These are phyloP conservation scores for Atkinsonella texensis DNA, from an alignment of 2,329 filamentous ascomycete species.

Conservation along the genomic window DNA sequence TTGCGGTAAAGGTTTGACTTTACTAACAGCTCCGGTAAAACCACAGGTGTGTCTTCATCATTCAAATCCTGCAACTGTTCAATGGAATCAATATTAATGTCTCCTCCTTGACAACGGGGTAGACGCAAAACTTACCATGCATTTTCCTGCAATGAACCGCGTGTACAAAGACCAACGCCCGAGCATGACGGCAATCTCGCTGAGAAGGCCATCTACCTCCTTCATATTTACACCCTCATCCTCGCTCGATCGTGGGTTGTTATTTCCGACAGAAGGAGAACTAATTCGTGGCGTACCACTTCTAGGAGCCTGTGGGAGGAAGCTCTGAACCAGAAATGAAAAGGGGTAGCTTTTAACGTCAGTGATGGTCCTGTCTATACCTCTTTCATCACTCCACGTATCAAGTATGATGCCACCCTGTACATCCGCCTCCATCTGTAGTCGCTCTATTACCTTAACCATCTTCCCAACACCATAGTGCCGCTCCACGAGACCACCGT, in stretches of 20 bases:
- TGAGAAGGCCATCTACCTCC: constrained; percentile 78
- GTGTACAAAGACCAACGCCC: constrained; percentile 87
- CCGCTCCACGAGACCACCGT: constrained; percentile 80
- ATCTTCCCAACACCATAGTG: constrained; percentile 92
- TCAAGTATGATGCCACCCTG: constrained; percentile 94
- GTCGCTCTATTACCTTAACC: constrained; percentile 81
- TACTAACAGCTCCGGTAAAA: constrained; percentile 59
- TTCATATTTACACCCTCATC: constrained; percentile 96
- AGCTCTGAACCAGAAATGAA: constrained; percentile 92
- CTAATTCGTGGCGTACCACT: constrained; percentile 54
- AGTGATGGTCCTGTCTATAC: constrained; percentile 73
- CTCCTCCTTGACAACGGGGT: not conserved
- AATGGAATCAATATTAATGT: not conserved
- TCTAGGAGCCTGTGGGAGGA: constrained; percentile 59
- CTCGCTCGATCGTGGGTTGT: constrained; percentile 53
- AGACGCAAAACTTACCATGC: constrained; percentile 46
- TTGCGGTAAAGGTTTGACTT: constrained; percentile 76
- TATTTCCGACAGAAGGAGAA: constrained; percentile 58
- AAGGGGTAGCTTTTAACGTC: constrained; percentile 98
- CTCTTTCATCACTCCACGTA: constrained; percentile 85
- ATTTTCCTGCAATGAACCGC: constrained; percentile 79
- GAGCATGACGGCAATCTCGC: constrained; percentile 84
- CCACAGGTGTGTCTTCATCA: constrained; percentile 43
- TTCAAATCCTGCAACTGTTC: constrained; percentile 32
- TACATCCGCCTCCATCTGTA: constrained; percentile 90